phyloP scores from a whole-genome alignment of 169 alveolate species.

The Plasmodium vivax region DNA sequence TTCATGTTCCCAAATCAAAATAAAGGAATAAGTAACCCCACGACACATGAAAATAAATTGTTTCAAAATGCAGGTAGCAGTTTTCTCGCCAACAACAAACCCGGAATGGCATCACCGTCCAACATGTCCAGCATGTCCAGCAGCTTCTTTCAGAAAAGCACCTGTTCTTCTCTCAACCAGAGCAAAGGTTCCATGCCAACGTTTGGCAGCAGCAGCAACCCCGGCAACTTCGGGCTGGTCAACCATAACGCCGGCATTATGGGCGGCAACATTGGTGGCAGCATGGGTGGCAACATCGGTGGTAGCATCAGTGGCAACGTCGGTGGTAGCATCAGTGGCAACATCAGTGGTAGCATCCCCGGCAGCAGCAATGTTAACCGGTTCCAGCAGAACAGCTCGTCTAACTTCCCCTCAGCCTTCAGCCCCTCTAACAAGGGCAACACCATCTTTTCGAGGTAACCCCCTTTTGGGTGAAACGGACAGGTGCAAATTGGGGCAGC shows the following conservation, averaged over 20 bases:
- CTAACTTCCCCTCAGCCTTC: constrained; percentile 4
- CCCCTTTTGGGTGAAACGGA: no score
- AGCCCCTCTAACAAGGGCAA: constrained; percentile 7
- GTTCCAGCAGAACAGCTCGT: constrained; percentile 16
- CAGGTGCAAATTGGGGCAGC: not conserved
- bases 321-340: not conserved
- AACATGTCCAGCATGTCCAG: not conserved
- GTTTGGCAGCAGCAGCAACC: not conserved
- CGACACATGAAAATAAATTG: constrained; percentile 6
- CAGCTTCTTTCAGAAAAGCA: constrained; percentile 17
- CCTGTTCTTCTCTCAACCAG: not conserved
- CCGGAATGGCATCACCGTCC: not conserved
- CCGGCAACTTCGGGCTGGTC: not conserved
- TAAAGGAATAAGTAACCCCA: not conserved
- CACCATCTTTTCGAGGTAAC: constrained; percentile 47
- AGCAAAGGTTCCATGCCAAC: not conserved
- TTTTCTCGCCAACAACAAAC: not conserved
- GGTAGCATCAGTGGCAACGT: not conserved
- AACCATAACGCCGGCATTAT: not conserved
- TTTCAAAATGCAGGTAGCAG: constrained; percentile 17
- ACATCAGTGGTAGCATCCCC: not conserved
- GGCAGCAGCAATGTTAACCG: not conserved
- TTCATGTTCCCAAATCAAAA: constrained; percentile 16
- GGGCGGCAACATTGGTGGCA: not conserved
- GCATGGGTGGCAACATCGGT: not conserved